A percentile compares a stretch with the other conserved stretches of the same genome.
Conservation (phyloP, 495 filamentous ascomycete species). For the Xylona heveae region DNA sequence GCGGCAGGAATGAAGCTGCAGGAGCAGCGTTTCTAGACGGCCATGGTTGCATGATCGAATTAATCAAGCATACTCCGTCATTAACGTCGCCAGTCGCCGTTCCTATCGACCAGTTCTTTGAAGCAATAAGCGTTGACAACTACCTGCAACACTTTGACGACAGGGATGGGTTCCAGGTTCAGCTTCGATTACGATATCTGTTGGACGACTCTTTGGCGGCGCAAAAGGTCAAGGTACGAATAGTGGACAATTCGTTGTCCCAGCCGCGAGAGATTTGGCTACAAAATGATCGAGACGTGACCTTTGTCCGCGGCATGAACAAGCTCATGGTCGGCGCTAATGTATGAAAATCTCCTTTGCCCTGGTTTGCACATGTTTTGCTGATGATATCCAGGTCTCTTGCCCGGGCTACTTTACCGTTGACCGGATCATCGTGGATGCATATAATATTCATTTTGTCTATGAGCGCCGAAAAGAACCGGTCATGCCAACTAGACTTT, state of each 20-base stretch:
- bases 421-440: slow-evolving; percentile 45
- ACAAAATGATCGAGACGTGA: slow-evolving; percentile 20
- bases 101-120: slow-evolving; percentile 54
- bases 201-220: slow-evolving; percentile 49
- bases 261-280: slow-evolving; percentile 44
- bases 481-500: slow-evolving; percentile 18
- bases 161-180: slow-evolving; percentile 59
- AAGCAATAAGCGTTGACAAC: slow-evolving; percentile 42
- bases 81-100: slow-evolving; percentile 20
- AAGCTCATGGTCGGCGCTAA: slow-evolving; percentile 27
- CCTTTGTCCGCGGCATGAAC: slow-evolving; percentile 31
- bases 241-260: slow-evolving; percentile 27
- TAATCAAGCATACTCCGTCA: slow-evolving; percentile 10
- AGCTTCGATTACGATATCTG: slow-evolving; percentile 47
- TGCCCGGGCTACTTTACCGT: slow-evolving; percentile 58
- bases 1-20: slow-evolving; percentile 2
- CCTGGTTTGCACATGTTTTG: slow-evolving; percentile 1
- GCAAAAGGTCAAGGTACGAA: slow-evolving; percentile 39
- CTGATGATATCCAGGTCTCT: slow-evolving; percentile 22
- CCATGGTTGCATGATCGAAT: too few species aligned
- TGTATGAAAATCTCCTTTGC: slow-evolving; percentile 12
- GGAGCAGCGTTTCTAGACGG: too few species aligned
- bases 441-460: slow-evolving; percentile 46
- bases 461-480: slow-evolving; percentile 24
- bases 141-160: slow-evolving; percentile 46